Evolutionary conservation across 345 rosid species (phyloP), one percentile per base, ranked within the genome.

Genomic region (Camelina hispida): DNA sequence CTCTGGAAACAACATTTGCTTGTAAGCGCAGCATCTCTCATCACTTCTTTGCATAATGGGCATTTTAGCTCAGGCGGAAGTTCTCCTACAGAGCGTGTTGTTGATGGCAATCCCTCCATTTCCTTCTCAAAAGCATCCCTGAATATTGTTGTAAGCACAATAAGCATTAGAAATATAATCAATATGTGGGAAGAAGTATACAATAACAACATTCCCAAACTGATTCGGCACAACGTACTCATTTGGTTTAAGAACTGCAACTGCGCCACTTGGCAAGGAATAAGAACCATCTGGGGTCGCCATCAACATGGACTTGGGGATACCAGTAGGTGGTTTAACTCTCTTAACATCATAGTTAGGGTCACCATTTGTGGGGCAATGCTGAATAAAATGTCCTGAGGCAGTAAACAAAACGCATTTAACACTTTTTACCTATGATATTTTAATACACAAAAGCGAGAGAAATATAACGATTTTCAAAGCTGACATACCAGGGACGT

Each of bases 111-210:
- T 51, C 98, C 99, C 78, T 92, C 97, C 74, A 93, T 88, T 79
- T 84, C 98, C 79, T 79, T 96, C 85, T 96, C 99, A 84, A 96
- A 96, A 68, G 97, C 99, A 83, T 91, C 99, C 87, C 98, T 96
- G 81, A 55, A 69, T 17, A 25, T 72, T 12, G 63, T 74, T 18
- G 28, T 65, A 20, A 37, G 64, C 52, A 62, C 25, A 60, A 35
- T 51, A 56, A 20, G 3, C 15, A 80, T 28, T 56, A 47, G 37
- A 38, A 32, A 25, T 60, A 52, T 46, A 23, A 66, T 47, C 16
- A 60, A 61, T 64, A 4, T 30, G 37, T 44, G 67, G 0, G 34
- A 48, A 30, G 43, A 44, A 43, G 20, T 37, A 9, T 59, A 57
- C 74, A 14, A 47, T 0, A 67, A 34, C 56, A 68, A n/a, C 35